Conservation (phyloP, 192 early-diverging fungal genomes). For the Backusella liffmaniae region DNA sequence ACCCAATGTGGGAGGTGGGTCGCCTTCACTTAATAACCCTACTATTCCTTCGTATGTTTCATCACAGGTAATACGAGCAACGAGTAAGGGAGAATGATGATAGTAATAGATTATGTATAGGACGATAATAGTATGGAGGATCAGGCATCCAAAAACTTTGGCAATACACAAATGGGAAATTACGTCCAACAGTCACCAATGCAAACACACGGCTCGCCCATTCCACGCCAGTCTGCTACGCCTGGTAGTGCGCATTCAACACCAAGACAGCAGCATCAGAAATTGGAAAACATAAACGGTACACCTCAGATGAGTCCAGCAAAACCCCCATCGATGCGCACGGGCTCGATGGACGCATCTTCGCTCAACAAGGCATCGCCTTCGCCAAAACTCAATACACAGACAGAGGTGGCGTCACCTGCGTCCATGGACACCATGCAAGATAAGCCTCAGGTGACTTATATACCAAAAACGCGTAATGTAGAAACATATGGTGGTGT, state of each 20-base stretch:
- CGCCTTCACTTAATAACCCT: slow-evolving; percentile 11
- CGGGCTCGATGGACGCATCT: background rate
- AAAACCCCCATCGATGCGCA: background rate
- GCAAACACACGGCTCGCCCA: slow-evolving; percentile 11
- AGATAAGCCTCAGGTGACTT: slow-evolving; percentile 25
- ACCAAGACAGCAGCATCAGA: slow-evolving; percentile 18
- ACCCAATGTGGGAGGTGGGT: slow-evolving; percentile 4
- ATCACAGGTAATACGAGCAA: background rate
- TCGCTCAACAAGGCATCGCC: background rate
- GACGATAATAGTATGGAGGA: slow-evolving; percentile 38
- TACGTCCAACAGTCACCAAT: slow-evolving; percentile 18
- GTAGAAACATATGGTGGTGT: slow-evolving; percentile 78
- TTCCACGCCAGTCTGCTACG: slow-evolving; percentile 9
- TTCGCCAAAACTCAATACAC: background rate
- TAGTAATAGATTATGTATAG: slow-evolving; percentile 12
- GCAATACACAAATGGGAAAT: background rate
- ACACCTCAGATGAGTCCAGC: slow-evolving; percentile 12
- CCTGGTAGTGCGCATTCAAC: slow-evolving; percentile 16
- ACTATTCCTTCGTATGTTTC: slow-evolving; percentile 7
- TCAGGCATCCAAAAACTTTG: slow-evolving; percentile 25
- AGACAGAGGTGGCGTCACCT: background rate
- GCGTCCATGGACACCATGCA: background rate
- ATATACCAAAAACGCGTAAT: slow-evolving; percentile 60
- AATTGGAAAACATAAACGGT: slow-evolving; percentile 17
- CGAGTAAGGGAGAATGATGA: background rate